phyloP scores from a whole-genome alignment of 108 stramenopile species.

The Pseudonitzschia multistriata region DNA sequence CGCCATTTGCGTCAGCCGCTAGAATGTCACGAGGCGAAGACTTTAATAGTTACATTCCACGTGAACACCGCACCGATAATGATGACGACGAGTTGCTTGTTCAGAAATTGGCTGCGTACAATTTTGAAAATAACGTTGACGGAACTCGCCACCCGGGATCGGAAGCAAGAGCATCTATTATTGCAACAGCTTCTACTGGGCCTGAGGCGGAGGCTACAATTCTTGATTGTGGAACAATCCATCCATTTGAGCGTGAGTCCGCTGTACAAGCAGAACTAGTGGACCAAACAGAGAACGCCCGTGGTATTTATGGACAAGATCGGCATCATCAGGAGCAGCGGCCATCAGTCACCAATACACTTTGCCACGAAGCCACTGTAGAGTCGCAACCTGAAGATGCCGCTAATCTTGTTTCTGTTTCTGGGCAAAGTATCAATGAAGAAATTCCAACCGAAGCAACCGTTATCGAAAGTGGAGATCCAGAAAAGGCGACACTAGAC shows the following conservation, averaged over 20 bases:
- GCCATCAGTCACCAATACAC: background rate
- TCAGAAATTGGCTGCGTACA: constrained; percentile 15
- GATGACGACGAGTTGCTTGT: constrained; percentile 19
- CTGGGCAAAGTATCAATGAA: background rate
- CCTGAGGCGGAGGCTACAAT: background rate
- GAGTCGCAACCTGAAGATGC: background rate
- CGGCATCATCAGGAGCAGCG: background rate
- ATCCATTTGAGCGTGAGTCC: constrained; percentile 9
- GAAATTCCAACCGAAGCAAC: constrained; percentile 24
- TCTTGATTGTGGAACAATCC: constrained; percentile 8
- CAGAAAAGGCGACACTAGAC: constrained; percentile 3
- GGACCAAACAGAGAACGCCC: background rate
- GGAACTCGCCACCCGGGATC: background rate
- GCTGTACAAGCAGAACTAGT: constrained; percentile 13
- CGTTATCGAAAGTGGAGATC: constrained; percentile 14
- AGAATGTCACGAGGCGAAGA: no score
- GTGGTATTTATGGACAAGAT: background rate
- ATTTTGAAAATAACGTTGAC: background rate
- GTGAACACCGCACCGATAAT: no score
- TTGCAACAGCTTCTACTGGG: background rate
- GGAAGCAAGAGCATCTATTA: background rate
- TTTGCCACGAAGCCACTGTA: background rate
- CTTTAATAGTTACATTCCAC: no score
- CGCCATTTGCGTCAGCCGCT: no score
- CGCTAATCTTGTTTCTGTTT: background rate